Percentiles rank a stretch among this genome's conserved stretches.
These are phyloP conservation scores for Ambrosiella beaveri DNA, from an alignment of 2,329 filamentous ascomycete genomes.

Conservation along the genomic window DNA sequence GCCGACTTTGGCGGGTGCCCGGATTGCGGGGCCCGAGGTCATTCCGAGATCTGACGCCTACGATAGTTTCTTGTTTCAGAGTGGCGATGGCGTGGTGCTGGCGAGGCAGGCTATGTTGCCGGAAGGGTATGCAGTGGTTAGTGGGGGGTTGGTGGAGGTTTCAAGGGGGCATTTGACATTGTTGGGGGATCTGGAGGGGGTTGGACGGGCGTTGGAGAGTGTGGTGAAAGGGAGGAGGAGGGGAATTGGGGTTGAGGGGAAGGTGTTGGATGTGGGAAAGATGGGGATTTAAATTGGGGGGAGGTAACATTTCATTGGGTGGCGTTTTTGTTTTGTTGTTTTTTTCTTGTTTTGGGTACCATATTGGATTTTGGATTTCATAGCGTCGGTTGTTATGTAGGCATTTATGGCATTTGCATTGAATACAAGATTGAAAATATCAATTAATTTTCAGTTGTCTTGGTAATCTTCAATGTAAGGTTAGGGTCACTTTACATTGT, in stretches of 20 bases:
- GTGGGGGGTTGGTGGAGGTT: constrained; percentile 57
- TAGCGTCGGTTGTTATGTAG: too few species aligned
- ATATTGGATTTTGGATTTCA: not conserved
- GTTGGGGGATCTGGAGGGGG: constrained; percentile 65
- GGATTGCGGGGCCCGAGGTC: constrained; percentile 52
- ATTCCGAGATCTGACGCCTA: constrained; percentile 66
- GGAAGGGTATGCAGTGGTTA: constrained; percentile 55
- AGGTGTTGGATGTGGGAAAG: not conserved
- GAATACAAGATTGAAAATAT: too few species aligned
- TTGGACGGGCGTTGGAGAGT: constrained; percentile 57
- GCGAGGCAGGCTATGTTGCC: constrained; percentile 76
- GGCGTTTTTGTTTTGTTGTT: not conserved
- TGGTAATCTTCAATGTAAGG: too few species aligned
- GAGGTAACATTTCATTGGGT: not conserved
- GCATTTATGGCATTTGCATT: too few species aligned
- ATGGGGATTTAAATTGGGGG: not conserved
- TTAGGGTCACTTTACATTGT: too few species aligned
- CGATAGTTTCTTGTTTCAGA: constrained; percentile 71
- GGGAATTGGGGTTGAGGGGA: constrained; percentile 42
- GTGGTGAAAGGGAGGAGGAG: constrained; percentile 48
- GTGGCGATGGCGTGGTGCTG: constrained; percentile 77
- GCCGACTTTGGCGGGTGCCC: constrained; percentile 69
- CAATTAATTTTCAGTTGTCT: too few species aligned
- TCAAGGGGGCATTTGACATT: constrained; percentile 79
- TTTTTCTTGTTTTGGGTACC: not conserved